phyloP scores from a whole-genome alignment of 116 monocot species.

The Zostera marina region DNA sequence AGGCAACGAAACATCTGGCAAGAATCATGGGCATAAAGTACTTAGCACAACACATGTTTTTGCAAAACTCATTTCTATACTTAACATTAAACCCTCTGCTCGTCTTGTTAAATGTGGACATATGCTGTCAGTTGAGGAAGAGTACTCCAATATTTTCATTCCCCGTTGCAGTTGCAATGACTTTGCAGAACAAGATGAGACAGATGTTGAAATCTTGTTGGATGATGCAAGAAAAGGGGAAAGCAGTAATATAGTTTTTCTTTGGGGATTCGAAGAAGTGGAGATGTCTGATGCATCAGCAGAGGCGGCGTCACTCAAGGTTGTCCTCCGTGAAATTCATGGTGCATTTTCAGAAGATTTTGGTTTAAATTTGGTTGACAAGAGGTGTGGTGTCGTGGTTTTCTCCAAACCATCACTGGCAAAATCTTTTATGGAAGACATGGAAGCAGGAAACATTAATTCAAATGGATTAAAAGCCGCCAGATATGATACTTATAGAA shows the following conservation, averaged over 20 bases:
- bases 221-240: not conserved
- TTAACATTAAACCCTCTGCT: not conserved
- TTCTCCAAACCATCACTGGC: constrained; percentile 18
- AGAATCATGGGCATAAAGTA: constrained; percentile 49
- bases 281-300: constrained; percentile 4
- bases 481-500: constrained; percentile 51
- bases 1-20: constrained; percentile 15
- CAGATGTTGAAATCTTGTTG: too few relatives aligned
- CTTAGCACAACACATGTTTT: constrained; percentile 46
- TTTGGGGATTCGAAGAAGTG: constrained; percentile 55
- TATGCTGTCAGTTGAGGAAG: too few relatives aligned
- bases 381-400: constrained; percentile 38
- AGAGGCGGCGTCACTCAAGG: constrained; percentile 20
- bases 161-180: too few relatives aligned
- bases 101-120: too few relatives aligned
- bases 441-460: constrained; percentile 15
- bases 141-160: too few relatives aligned
- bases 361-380: constrained; percentile 45
- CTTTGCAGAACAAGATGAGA: too few relatives aligned
- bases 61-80: constrained; percentile 38
- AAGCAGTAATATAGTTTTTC: constrained; percentile 33
- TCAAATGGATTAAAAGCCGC: constrained; percentile 44
- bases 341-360: constrained; percentile 38
- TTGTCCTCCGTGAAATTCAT: constrained; percentile 22
- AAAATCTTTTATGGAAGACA: constrained; percentile 26